A percentile compares a stretch with the other conserved stretches of the same genome.
These are phyloP conservation scores for Pythium volutum DNA, from an alignment of 352 stramenopile species.

Conservation along the genomic window DNA sequence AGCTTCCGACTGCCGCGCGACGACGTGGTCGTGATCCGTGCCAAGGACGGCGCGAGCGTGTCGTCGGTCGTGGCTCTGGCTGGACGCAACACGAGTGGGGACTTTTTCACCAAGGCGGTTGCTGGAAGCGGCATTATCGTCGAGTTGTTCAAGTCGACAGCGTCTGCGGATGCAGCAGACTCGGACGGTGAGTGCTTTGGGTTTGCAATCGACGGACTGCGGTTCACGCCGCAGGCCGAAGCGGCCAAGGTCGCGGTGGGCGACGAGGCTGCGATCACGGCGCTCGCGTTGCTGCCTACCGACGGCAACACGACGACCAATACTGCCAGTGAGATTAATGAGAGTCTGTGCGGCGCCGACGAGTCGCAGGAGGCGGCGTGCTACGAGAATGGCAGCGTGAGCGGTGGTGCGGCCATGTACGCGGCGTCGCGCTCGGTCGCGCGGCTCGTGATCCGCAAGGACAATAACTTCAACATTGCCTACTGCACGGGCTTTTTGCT, in stretches of 20 bases:
- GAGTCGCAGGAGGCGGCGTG: constrained; percentile 71
- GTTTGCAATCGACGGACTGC: constrained; percentile 47
- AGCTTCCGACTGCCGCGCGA: constrained; percentile 46
- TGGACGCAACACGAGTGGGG: constrained; percentile 47
- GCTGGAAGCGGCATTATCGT: constrained; percentile 42
- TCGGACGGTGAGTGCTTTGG: constrained; percentile 32
- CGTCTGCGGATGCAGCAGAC: constrained; percentile 3
- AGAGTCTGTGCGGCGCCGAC: constrained; percentile 66
- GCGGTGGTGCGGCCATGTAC: constrained; percentile 35
- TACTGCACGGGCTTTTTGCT: constrained; percentile 75
- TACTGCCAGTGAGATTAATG: constrained; percentile 26
- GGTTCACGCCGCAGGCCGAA: constrained; percentile 39
- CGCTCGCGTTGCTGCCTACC: background rate
- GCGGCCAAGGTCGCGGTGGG: constrained; percentile 22
- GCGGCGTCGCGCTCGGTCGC: constrained; percentile 45
- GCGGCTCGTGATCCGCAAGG: constrained; percentile 61
- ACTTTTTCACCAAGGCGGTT: constrained; percentile 52
- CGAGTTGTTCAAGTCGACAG: constrained; percentile 38
- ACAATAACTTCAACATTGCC: constrained; percentile 52
- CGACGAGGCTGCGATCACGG: constrained; percentile 15
- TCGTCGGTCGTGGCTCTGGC: constrained; percentile 25
- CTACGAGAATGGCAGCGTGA: constrained; percentile 31
- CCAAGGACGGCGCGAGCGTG: constrained; percentile 21
- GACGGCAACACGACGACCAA: constrained; percentile 7
- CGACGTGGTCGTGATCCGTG: constrained; percentile 45